Base-by-base conservation (phyloP, 306 rosid genomes). In the Castanea crenata region DNA sequence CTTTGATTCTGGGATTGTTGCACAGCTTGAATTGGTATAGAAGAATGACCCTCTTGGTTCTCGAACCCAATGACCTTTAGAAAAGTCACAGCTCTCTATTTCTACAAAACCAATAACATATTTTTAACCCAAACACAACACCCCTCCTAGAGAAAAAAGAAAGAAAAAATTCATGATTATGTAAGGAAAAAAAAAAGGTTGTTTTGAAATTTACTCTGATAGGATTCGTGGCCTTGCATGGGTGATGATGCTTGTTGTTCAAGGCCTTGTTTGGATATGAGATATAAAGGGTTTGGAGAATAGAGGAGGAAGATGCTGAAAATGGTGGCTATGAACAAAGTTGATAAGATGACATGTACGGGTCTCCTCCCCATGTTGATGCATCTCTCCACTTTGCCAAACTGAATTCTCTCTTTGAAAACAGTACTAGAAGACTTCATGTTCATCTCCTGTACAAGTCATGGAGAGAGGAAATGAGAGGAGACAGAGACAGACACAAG, bases 21-120 rank as follows among this genome's bases (percentile, higher is more conserved):
- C 27, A 81, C 99, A 95, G 74, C 96, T 93, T 62, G 88, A 88
- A 78, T 95, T 91, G 6, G 88, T 93, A 74, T 95, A 95, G 32
- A 86, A 80, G 12, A 55, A 29, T 2, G 82, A 74, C 52, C 79
- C 85, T 88, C 79, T 80, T 32, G 38, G 3, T 11, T 82, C 83
- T 41, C 35, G 81, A 20, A 91, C 82, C 99, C 99, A 95, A 1
- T 80, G 85, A 19, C 99, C 98, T 76, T 82, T 89, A 71, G 71
- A 90, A 67, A 95, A 44, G 83, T 95, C 91, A 73, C 99, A 94
- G 3, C 23, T 29, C 80, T 79, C 78, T 73, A 81, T 75, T 62
- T 82, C 95, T 87, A 71, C 79, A 76, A 67, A 57, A 69, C 31
- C 41, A 27, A 57, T 34, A 5, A 49, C 25, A 61, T 11, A 5